Evolutionary conservation across 2,329 filamentous ascomycete genomes (phyloP).

Genomic region (Pseudocercospora vitis): DNA sequence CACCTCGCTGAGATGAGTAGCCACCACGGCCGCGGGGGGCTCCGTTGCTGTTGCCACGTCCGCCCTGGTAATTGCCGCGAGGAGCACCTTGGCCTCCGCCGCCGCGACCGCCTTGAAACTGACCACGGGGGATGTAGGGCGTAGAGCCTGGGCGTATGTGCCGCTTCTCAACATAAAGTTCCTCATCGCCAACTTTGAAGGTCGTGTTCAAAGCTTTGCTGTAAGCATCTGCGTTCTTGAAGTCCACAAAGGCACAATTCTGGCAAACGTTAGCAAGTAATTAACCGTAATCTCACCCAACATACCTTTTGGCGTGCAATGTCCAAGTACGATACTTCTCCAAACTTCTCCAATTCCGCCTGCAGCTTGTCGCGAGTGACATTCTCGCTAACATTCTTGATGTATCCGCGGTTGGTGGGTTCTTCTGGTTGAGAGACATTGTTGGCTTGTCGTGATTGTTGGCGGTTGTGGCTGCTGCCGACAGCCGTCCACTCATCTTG

Average conservation of each 20-base stretch:
- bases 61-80: conserved; percentile 61
- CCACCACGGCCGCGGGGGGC: conserved; percentile 25
- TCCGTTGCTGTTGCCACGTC: conserved; percentile 55
- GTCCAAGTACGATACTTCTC: conserved; percentile 64
- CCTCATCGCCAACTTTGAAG: conserved; percentile 77
- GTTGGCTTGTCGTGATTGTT: conserved; percentile 65
- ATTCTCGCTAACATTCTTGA: conserved; percentile 93
- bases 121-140: conserved; percentile 41
- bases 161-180: conserved; percentile 84
- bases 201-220: conserved; percentile 78
- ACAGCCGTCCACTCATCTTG: conserved; percentile 87
- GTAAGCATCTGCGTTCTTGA: conserved; percentile 76
- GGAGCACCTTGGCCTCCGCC: conserved; percentile 37
- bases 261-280: conserved; percentile 40
- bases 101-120: conserved; percentile 46
- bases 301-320: conserved; percentile 73
- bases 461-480: conserved; percentile 73
- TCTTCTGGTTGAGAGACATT: conserved; percentile 66
- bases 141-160: conserved; percentile 56
- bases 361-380: conserved; percentile 73
- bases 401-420: conserved; percentile 79
- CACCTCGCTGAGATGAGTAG: conserved; percentile 14
- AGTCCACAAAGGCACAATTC: conserved; percentile 98
- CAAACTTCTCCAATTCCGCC: conserved; percentile 67
- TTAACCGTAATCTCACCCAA: neutral